Evolutionary conservation across 768 basidiomycete species (phyloP).

Genomic region (Leccinum boreale): DNA sequence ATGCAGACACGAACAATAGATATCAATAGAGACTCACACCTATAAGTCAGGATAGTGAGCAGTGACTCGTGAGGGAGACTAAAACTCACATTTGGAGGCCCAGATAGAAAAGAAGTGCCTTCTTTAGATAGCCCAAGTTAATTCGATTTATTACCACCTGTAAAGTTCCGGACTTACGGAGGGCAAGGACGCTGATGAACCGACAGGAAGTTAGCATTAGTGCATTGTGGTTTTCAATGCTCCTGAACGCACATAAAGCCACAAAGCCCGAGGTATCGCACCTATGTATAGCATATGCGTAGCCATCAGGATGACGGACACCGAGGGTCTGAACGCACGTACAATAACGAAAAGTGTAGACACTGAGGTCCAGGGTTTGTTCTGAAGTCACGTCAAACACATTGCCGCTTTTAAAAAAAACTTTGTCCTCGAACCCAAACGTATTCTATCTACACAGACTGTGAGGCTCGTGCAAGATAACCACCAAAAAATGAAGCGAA

Average conservation of each 20-base stretch:
- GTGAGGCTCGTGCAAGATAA: background rate
- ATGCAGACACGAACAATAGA: background rate
- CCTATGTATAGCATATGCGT: background rate
- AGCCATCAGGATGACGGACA: background rate
- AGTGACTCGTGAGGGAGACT: background rate
- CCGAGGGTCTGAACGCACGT: constrained; percentile 1
- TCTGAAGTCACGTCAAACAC: constrained; percentile 4
- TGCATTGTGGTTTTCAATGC: background rate
- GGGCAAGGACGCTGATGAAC: background rate
- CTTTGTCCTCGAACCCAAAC: constrained; percentile 8
- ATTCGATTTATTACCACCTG: background rate
- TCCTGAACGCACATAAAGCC: background rate
- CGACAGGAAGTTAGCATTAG: background rate
- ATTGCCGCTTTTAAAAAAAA: background rate
- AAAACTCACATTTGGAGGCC: constrained; percentile 5
- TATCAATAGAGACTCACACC: constrained; percentile 10
- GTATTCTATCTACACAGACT: constrained; percentile 4
- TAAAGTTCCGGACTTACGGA: background rate
- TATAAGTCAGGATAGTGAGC: background rate
- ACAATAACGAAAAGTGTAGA: constrained; percentile 10
- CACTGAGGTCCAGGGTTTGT: constrained; percentile 7
- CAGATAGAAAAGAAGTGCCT: constrained; percentile 10
- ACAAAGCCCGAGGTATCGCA: background rate
- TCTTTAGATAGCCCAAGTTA: constrained; percentile 3
- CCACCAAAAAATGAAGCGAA: background rate